Percentiles rank a stretch among this genome's conserved stretches.
phyloP scores from a whole-genome alignment of 2,329 filamentous ascomycete species.

The Chrysosporium queenslandicum region DNA sequence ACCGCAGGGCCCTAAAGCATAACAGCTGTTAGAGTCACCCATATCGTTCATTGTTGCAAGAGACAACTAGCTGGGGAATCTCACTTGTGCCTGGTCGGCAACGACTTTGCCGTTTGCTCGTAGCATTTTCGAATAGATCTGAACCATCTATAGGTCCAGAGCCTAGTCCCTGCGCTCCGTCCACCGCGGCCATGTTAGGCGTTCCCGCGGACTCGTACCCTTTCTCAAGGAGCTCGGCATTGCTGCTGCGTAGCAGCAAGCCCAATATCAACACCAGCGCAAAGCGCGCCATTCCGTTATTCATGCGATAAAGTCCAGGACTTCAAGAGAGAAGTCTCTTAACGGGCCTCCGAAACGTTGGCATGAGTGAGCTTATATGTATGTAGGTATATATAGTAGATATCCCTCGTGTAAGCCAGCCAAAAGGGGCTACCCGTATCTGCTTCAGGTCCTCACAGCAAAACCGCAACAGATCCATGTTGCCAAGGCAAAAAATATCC shows the following conservation, averaged over 20 bases:
- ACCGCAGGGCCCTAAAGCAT: background rate
- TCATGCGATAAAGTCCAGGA: background rate
- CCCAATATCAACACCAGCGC: background rate
- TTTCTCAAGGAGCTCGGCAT: background rate
- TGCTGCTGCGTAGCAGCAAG: background rate
- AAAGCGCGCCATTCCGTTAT: background rate
- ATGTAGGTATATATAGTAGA: background rate
- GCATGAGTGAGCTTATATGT: background rate
- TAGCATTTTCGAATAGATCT: background rate
- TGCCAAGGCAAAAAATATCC: background rate
- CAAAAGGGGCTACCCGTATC: background rate
- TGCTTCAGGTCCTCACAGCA: background rate
- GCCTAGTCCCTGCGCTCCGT: background rate
- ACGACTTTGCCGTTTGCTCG: slow-evolving; percentile 2
- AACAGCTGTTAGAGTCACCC: background rate
- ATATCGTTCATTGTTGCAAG: background rate
- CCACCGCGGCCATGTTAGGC: background rate
- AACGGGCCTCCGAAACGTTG: background rate
- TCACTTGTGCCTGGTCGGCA: slow-evolving; percentile 3
- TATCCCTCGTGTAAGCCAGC: background rate
- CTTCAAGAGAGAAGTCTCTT: background rate
- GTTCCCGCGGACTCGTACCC: background rate
- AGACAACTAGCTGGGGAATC: background rate
- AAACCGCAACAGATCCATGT: background rate
- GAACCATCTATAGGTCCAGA: background rate